Evolutionary conservation across 139 green algal genomes (phyloP).

Genomic region (Diplosphaera chodatii): DNA sequence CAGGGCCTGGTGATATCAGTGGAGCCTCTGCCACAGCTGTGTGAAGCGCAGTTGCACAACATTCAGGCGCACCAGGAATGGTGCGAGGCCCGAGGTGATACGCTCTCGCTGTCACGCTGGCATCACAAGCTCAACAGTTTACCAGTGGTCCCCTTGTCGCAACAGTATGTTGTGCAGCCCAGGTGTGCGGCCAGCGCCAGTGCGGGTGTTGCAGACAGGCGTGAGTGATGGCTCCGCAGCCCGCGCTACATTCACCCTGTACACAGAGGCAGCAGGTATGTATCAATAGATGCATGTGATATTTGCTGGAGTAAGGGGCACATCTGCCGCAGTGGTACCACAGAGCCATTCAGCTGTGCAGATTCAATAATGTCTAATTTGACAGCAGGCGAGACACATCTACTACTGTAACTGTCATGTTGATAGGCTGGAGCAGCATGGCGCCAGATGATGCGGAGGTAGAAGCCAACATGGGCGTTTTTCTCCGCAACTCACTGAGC

Average conservation of each 20-base stretch:
- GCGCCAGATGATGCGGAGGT: slow-evolving; percentile 28
- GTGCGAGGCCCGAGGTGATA: slow-evolving; percentile 3
- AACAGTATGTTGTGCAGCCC: too few species aligned
- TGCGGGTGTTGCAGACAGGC: slow-evolving; percentile 7
- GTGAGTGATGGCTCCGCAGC: slow-evolving; percentile 12
- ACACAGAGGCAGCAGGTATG: slow-evolving; percentile 17
- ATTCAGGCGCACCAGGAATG: slow-evolving; percentile 7
- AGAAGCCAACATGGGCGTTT: slow-evolving; percentile 26
- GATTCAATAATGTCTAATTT: too few species aligned
- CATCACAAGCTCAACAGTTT: too few species aligned
- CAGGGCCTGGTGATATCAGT: slow-evolving; percentile 15
- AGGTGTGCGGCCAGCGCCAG: neutral
- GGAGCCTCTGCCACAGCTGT: slow-evolving; percentile 19
- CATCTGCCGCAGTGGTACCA: too few species aligned
- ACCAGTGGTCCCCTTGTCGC: too few species aligned
- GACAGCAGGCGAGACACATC: too few species aligned
- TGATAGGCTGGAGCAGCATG: slow-evolving; percentile 41
- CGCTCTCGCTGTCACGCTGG: too few species aligned
- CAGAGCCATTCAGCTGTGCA: too few species aligned
- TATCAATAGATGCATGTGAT: too few species aligned
- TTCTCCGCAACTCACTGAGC: slow-evolving; percentile 29
- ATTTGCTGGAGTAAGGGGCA: too few species aligned
- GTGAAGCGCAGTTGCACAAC: slow-evolving; percentile 16
- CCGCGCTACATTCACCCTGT: slow-evolving; percentile 31
- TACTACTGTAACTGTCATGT: too few species aligned